A percentile compares a stretch with the other conserved stretches of the same genome.
Conservation (phyloP, 208 protist genomes). For the Spongospora subterranea region DNA sequence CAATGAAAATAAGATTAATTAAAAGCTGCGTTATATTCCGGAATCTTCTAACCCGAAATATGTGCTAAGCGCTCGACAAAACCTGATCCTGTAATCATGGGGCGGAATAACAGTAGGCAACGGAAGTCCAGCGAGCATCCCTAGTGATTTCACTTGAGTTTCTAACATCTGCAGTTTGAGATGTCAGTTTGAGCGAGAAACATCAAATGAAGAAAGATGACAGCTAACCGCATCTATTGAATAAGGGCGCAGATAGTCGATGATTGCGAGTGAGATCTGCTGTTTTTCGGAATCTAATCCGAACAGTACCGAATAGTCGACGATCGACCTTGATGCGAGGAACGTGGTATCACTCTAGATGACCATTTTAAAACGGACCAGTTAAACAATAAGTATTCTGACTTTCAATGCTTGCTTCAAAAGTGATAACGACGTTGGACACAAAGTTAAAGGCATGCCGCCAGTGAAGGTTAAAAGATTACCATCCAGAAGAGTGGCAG, state of each 20-base stretch:
- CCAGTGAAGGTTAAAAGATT: background rate
- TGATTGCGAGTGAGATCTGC: background rate
- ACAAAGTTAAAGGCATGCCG: background rate
- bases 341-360: slow-evolving; percentile 31
- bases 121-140: slow-evolving; percentile 5
- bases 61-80: background rate
- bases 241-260: slow-evolving; percentile 28
- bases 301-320: slow-evolving; percentile 39
- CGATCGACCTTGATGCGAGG: slow-evolving; percentile 15
- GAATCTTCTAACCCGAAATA: background rate
- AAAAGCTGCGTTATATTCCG: background rate
- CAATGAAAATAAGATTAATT: background rate
- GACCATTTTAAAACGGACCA: background rate
- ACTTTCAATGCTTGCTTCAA: background rate
- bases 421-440: background rate
- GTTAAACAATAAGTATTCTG: background rate
- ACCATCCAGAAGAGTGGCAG: slow-evolving; percentile 17
- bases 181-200: background rate
- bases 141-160: slow-evolving; percentile 3
- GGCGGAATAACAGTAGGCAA: slow-evolving; percentile 27
- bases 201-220: too few relatives aligned
- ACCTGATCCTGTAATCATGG: slow-evolving; percentile 14
- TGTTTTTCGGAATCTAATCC: background rate
- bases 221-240: background rate
- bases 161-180: background rate